phyloP scores from a whole-genome alignment of 148 eudicot genomes.

The Chenopodium berlandieri region DNA sequence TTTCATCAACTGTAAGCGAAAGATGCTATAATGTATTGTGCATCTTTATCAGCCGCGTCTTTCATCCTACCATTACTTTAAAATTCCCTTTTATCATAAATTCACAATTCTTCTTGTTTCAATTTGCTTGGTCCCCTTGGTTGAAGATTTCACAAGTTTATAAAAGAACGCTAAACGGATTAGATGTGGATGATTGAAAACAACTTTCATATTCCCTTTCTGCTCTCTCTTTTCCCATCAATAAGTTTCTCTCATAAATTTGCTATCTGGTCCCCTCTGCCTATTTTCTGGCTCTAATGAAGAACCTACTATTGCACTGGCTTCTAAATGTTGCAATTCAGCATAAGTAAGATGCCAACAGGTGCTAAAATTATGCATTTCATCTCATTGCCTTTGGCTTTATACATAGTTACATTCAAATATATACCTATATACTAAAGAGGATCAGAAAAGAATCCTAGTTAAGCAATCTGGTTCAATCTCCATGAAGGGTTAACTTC shows the following conservation, averaged over 20 bases:
- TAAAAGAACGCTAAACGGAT: constrained; percentile 17
- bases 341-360: constrained; percentile 22
- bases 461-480: constrained; percentile 25
- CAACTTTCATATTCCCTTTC: constrained; percentile 17
- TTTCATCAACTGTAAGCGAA: background rate
- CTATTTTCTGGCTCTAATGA: background rate
- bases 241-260: constrained; percentile 1
- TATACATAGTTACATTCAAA: constrained; percentile 25
- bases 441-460: constrained; percentile 25
- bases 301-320: background rate
- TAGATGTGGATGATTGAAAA: constrained; percentile 25
- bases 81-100: background rate
- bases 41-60: background rate
- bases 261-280: constrained; percentile 10
- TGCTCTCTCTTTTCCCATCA: constrained; percentile 13
- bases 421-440: constrained; percentile 31
- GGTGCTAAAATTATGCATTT: constrained; percentile 27
- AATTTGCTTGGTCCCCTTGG: constrained; percentile 18
- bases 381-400: constrained; percentile 23
- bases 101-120: constrained; percentile 6
- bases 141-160: constrained; percentile 9
- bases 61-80: constrained; percentile 12
- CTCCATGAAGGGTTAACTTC: constrained; percentile 20
- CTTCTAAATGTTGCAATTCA: constrained; percentile 18
- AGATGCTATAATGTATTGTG: background rate